A percentile compares a stretch with the other conserved stretches of the same genome.
These are phyloP conservation scores for Lipomyces japonicus DNA, from an alignment of 805 yeast species.

Conservation along the genomic window DNA sequence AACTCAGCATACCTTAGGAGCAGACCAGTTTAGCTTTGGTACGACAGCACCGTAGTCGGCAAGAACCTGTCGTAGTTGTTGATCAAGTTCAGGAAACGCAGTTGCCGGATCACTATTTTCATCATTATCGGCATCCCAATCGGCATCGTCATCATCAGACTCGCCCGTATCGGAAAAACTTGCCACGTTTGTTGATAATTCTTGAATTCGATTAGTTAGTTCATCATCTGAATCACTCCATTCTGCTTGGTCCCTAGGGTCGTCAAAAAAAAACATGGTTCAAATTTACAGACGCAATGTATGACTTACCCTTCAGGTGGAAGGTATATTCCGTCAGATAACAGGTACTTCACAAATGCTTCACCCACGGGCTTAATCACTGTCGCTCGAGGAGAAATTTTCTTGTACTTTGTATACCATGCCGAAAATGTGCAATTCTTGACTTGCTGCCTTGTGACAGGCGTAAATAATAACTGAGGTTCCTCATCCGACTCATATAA, in stretches of 20 bases:
- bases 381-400: slow-evolving; percentile 48
- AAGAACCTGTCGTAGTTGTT: slow-evolving; percentile 47
- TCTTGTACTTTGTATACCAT: slow-evolving; percentile 56
- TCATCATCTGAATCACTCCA: slow-evolving; percentile 34
- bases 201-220: slow-evolving; percentile 46
- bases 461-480: slow-evolving; percentile 37
- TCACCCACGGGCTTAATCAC: slow-evolving; percentile 58
- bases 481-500: neutral
- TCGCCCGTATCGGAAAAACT: slow-evolving; percentile 26
- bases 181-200: neutral
- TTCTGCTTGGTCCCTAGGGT: slow-evolving; percentile 12
- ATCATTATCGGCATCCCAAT: slow-evolving; percentile 36
- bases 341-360: slow-evolving; percentile 56
- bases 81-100: slow-evolving; percentile 60
- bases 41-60: slow-evolving; percentile 55
- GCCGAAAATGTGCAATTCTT: slow-evolving; percentile 36
- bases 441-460: slow-evolving; percentile 15
- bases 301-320: slow-evolving; percentile 44
- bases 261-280: neutral
- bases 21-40: slow-evolving; percentile 95
- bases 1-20: slow-evolving; percentile 53
- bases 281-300: neutral
- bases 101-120: slow-evolving; percentile 43
- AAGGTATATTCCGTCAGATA: slow-evolving; percentile 63
- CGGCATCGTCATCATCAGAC: slow-evolving; percentile 71